These are phyloP conservation scores for Exobasidium cylindrosporum DNA, from an alignment of 1,284 basidiomycete genomes.

Conservation along the genomic window DNA sequence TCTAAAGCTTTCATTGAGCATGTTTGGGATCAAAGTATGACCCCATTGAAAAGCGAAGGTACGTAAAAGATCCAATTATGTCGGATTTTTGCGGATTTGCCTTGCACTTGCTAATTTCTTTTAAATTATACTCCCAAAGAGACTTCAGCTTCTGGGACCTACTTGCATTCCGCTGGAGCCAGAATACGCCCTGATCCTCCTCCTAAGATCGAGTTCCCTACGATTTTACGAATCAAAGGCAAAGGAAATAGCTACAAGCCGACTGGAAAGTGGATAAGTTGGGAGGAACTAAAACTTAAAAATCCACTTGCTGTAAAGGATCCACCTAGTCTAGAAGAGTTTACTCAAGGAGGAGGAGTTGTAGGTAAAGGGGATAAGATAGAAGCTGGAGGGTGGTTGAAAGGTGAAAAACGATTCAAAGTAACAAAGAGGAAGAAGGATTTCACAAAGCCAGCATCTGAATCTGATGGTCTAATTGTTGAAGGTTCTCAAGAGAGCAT, in stretches of 20 bases:
- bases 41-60: slow-evolving; percentile 23
- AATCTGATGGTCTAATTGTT: slow-evolving; percentile 29
- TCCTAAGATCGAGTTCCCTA: slow-evolving; percentile 34
- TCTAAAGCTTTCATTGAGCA: slow-evolving; percentile 36
- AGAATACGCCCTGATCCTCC: slow-evolving; percentile 24
- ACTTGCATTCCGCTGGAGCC: slow-evolving; percentile 27
- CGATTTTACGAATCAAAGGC: slow-evolving; percentile 23
- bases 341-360: slow-evolving; percentile 11
- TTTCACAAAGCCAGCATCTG: background rate
- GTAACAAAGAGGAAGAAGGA: background rate
- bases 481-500: slow-evolving; percentile 15
- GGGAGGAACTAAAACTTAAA: slow-evolving; percentile 29
- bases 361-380: slow-evolving; percentile 23
- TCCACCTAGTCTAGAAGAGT: slow-evolving; percentile 26
- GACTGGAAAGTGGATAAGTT: slow-evolving; percentile 28
- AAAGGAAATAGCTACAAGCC: slow-evolving; percentile 33
- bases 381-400: slow-evolving; percentile 18
- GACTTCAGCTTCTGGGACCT: slow-evolving; percentile 18
- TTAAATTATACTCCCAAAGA: slow-evolving; percentile 9
- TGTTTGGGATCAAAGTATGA: slow-evolving; percentile 29
- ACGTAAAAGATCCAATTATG: background rate
- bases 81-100: slow-evolving; percentile 6
- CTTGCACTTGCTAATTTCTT: background rate
- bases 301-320: slow-evolving; percentile 32
- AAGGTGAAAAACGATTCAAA: slow-evolving; percentile 1